These are phyloP conservation scores for Fagus sylvatica DNA, from an alignment of 306 rosid genomes.

Conservation along the genomic window DNA sequence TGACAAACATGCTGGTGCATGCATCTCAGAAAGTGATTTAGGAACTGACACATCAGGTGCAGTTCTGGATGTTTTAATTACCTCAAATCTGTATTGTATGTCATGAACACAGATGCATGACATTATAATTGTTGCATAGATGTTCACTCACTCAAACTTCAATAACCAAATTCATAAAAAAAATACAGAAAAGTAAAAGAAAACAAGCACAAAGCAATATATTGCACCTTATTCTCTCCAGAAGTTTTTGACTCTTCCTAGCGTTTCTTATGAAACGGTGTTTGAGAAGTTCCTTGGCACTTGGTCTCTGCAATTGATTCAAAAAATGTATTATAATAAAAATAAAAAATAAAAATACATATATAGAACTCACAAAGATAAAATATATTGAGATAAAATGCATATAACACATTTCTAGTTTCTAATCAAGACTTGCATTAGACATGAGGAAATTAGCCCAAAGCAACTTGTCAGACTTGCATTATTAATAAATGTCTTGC, in stretches of 20 bases:
- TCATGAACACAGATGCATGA: neutral
- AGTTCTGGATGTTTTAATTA: neutral
- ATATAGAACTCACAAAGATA: neutral
- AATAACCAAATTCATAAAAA: slow-evolving; percentile 20
- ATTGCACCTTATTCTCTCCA: slow-evolving; percentile 89
- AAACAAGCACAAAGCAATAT: slow-evolving; percentile 14
- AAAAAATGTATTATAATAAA: slow-evolving; percentile 6
- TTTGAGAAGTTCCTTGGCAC: slow-evolving; percentile 95
- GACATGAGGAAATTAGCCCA: neutral
- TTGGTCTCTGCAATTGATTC: slow-evolving; percentile 72
- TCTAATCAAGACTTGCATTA: neutral
- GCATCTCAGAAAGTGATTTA: slow-evolving; percentile 13
- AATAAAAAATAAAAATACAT: neutral
- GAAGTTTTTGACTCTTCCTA: slow-evolving; percentile 82
- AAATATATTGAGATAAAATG: neutral
- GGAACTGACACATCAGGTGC: slow-evolving; percentile 12
- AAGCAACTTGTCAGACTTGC: neutral
- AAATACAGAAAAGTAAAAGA: slow-evolving; percentile 4
- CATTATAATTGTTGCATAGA: slow-evolving; percentile 4
- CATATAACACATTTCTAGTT: neutral
- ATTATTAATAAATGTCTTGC: neutral
- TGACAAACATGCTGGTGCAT: slow-evolving; percentile 19
- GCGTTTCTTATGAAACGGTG: slow-evolving; percentile 90
- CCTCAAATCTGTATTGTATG: slow-evolving; percentile 6
- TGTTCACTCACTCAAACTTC: slow-evolving; percentile 2